Evolutionary conservation across 139 green algal species (phyloP).

Genomic region (Tetraselmis chui): DNA sequence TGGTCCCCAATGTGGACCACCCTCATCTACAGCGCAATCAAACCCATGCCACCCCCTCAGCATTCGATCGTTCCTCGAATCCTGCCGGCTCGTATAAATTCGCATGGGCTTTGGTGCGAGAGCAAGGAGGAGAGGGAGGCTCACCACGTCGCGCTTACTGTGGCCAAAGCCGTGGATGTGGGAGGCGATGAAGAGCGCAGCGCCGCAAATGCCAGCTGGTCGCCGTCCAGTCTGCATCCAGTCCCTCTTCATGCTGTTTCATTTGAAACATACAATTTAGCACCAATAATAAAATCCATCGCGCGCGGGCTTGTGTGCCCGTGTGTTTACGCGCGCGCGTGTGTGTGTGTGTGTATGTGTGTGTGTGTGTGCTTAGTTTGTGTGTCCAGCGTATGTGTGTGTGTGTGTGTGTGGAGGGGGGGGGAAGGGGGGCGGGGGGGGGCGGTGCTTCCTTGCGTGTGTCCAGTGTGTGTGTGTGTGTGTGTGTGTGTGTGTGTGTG

Average conservation of each 20-base stretch:
- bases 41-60: neutral
- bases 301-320: neutral
- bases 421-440: too few species aligned
- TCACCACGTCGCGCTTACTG: slow-evolving; percentile 67
- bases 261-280: slow-evolving; percentile 1
- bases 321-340: too few species aligned
- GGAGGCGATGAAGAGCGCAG: slow-evolving; percentile 86
- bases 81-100: neutral
- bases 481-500: too few species aligned
- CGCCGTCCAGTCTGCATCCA: slow-evolving; percentile 96
- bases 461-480: too few species aligned
- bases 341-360: slow-evolving; percentile 3
- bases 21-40: neutral
- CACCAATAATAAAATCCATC: neutral
- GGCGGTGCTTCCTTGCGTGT: too few species aligned
- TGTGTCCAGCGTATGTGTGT: too few species aligned
- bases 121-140: too few species aligned
- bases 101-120: neutral
- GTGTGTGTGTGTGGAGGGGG: too few species aligned
- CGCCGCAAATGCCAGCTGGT: slow-evolving; percentile 87
- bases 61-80: neutral
- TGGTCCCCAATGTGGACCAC: slow-evolving; percentile 88
- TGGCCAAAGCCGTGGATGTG: slow-evolving; percentile 83
- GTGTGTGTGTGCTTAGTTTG: too few species aligned
- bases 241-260: slow-evolving; percentile 96